phyloP scores from a whole-genome alignment of 2,329 filamentous ascomycete genomes.

The Furcasterigmium furcatum region DNA sequence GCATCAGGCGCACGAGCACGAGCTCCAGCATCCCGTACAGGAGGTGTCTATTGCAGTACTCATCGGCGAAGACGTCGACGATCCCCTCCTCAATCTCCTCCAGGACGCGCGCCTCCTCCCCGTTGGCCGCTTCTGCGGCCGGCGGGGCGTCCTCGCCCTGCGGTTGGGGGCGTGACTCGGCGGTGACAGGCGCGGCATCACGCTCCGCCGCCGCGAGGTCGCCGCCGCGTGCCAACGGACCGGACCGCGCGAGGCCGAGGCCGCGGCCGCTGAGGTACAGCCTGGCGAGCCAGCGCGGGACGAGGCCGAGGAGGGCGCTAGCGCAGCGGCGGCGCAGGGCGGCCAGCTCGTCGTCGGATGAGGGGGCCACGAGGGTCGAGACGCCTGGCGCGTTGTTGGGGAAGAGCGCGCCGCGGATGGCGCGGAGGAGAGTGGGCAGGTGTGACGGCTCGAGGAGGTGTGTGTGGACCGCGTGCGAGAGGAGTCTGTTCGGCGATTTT shows the following conservation, averaged over 20 bases:
- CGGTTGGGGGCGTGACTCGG: constrained; percentile 11
- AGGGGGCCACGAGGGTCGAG: constrained; percentile 57
- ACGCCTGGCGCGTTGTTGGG: constrained; percentile 77
- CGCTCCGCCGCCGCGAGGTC: not conserved
- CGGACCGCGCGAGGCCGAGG: constrained; percentile 20
- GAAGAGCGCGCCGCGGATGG: constrained; percentile 76
- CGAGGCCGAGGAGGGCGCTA: constrained; percentile 48
- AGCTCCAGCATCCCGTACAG: constrained; percentile 81
- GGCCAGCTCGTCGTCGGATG: constrained; percentile 54
- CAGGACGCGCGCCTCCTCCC: constrained; percentile 37
- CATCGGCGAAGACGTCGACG: constrained; percentile 73
- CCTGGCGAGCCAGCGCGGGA: constrained; percentile 43
- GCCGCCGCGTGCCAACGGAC: constrained; percentile 10
- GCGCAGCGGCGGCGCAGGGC: constrained; percentile 67
- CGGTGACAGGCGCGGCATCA: not conserved
- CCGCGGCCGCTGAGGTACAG: constrained; percentile 46
- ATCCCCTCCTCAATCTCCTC: constrained; percentile 60
- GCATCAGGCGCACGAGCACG: constrained; percentile 76
- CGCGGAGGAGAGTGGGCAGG: constrained; percentile 65
- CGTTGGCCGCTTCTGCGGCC: constrained; percentile 13
- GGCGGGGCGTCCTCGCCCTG: constrained; percentile 6
- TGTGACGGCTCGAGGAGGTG: constrained; percentile 60
- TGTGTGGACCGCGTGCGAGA: constrained; percentile 54
- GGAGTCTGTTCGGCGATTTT: constrained; percentile 39
- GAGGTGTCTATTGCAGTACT: constrained; percentile 90